Base-by-base conservation (phyloP, 768 basidiomycete species). In the Lactifluus pinguis region DNA sequence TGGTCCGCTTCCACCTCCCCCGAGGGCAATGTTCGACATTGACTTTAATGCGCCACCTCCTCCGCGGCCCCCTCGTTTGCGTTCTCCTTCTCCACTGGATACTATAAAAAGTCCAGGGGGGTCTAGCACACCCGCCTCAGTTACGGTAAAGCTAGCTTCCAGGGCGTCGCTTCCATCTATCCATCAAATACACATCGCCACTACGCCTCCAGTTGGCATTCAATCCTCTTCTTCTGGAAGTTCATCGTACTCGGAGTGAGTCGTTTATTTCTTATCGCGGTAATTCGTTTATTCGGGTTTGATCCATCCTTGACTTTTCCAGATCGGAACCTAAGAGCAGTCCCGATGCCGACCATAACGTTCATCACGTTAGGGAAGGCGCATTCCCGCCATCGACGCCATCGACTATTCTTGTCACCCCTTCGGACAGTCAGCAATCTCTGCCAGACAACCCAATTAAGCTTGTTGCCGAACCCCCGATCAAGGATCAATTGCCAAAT, bases 1-100 rank as follows among this genome's bases (percentile, higher is more conserved):
- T 45, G 85, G 86, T 4, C 87, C 88, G 50, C 76, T 87, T 60
- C 87, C 88, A 32, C 81, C 82, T 36, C 87, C 86, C 9, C 86
- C 87, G 2, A 76, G 83, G 60, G 78, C 83, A 19, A 71, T 76
- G 58, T 78, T 83, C 57, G 74, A 74, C 14, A 65, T 66, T 59
- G 76, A 74, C 6, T 74, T 75, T 13, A 75, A 70, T 52, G 73
- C 79, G 9, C 76, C 80, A 11, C 83, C 84, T 25, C 73, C 77
- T 2, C 84, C 85, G 60, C 81, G 83, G 42, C 84, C 84, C 38
- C 81, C 83, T 6, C 83, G 86, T 45, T 74, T 84, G 5, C 77
- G 82, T 65, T 83, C 84, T 13, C 84, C 85, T 0, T 63, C 75
- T 68, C 59, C 68, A 6, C 61, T 69, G 19, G 68, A 68, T 36